Evolutionary conservation across 2,329 filamentous ascomycete species (phyloP).

Genomic region (Emmonsiellopsis sp.): DNA sequence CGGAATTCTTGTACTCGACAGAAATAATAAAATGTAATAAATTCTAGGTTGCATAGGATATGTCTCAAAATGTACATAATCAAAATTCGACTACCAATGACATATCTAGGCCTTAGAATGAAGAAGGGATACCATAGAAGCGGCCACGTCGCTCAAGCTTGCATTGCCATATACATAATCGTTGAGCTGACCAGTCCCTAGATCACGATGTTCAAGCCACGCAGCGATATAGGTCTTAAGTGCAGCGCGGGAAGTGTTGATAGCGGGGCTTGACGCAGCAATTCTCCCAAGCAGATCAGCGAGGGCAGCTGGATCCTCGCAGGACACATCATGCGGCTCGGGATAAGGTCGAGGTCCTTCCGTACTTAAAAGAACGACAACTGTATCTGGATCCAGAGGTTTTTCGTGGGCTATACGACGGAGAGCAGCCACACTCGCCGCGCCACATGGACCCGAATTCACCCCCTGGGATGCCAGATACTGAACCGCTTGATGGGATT

Average conservation of each 20-base stretch:
- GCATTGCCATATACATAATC: too few relatives aligned
- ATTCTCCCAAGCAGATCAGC: conserved; percentile 41
- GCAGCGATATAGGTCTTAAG: too few relatives aligned
- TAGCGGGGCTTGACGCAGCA: conserved; percentile 31
- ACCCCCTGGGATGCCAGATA: conserved; percentile 44
- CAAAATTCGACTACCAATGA: too few relatives aligned
- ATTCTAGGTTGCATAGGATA: too few relatives aligned
- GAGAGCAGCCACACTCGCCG: conserved; percentile 48
- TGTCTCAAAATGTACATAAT: too few relatives aligned
- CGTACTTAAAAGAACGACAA: conserved; percentile 59
- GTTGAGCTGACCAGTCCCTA: too few relatives aligned
- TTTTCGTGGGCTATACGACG: conserved; percentile 36
- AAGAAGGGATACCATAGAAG: too few relatives aligned
- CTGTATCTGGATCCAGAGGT: conserved; percentile 37
- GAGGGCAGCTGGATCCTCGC: conserved; percentile 34
- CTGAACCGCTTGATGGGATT: conserved; percentile 51
- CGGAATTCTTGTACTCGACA: too few relatives aligned
- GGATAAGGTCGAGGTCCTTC: conserved; percentile 52
- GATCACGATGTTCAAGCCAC: too few relatives aligned
- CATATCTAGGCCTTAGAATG: too few relatives aligned
- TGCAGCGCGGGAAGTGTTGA: conserved; percentile 33
- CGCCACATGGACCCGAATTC: conserved; percentile 54
- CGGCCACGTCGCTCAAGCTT: too few relatives aligned
- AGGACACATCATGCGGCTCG: conserved; percentile 33
- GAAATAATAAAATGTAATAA: too few relatives aligned